Base-by-base conservation (phyloP, 768 basidiomycete species). In the Termitomyces sp. region DNA sequence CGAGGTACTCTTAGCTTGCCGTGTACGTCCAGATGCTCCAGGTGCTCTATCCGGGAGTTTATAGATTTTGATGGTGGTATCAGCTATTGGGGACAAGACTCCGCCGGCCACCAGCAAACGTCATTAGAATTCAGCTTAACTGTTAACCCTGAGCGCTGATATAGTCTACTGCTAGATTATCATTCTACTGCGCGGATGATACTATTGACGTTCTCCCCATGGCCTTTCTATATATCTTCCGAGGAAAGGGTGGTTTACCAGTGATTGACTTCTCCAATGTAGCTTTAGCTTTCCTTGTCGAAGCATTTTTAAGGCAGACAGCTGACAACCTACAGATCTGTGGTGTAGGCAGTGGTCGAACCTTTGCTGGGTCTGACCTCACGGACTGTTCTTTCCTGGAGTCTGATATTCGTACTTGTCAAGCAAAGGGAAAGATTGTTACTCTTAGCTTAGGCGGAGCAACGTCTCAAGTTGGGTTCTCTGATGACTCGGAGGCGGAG, bases 231-330 rank as follows among this genome's bases (percentile, higher is more conserved):
- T 72, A 80, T 69, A 74, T 74, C 40, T 87, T 88, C 72, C 85
- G 82, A 65, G 79, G 83, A n/a, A 77, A 79, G 26, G 84, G 85
- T 9, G 79, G 79, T 48, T 70, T 81, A 56, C 87, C 87, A 30
- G 76, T 79, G 9, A 68, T 89, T 16, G 83, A 89, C 68, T 78
- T 88, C 55, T 81, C 84, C 2, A 88, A 86, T 64, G 85, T 84
- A 69, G 4, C 50, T 73, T 65, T 84, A 69, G 4, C 50, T 73
- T 65, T 33, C 18, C 48, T 26, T 33, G 13, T 14, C 43, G 41
- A 28, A 18, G 53, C 14, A 55, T 36, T n/a, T 26, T 9, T 28
- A 30, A 12, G 13, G 16, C 36, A 32, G 33, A 35, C 18, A 13
- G 13, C 38, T 49, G 32, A 26, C 57, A 20, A 26, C 23, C 43